Evolutionary conservation across 1,139 yeast species (phyloP), one percentile per base, ranked within the genome.

Genomic region (Protomyces arabidopsidicola): DNA sequence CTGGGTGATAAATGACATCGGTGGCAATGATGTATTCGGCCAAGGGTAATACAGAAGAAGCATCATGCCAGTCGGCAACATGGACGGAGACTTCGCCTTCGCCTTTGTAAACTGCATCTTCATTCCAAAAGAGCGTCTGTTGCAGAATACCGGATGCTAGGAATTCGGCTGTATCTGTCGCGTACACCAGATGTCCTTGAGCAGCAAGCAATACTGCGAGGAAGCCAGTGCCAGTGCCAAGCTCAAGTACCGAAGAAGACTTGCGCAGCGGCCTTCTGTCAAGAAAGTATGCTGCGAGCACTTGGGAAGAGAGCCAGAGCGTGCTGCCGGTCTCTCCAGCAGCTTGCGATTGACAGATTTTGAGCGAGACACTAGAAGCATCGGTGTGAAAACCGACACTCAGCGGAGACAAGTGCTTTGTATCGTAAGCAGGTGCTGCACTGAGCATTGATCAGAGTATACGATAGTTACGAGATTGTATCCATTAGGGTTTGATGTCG

Each of bases 321-420:
- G 61, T 57, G 50, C 61, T 57, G 48, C 61, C 61, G 4, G 61
- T 57, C 27, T 57, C 61, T n/a, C 55, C 55, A 10, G 54, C 51
- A 10, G 45, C 42, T 18, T 50, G 51, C 3, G 48, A 36, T 16
- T 57, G 61, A 10, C 48, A 42, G 24, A 42, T 18, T n/a, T 10
- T 18, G 22, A 42, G 48, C 48, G 14, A n/a, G 38, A 22, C 24
- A 10, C 12, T 20, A 22, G 38, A 5, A 34, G 20, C 18, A 10
- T 42, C 14, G 18, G 16, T 14, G 20, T 2, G 2, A 50, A 12
- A 16, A n/a, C 22, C n/a, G 5, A 38, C 14, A 4, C 12, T 3
- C 48, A 57, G 36, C 36, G 20, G 18, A 22, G 48, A 20, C n/a
- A 45, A 16, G 18, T 57, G 36, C 22, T 57, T 57, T 4, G 61